Conservation (phyloP, 345 rosid genomes). For the Turritis glabra region DNA sequence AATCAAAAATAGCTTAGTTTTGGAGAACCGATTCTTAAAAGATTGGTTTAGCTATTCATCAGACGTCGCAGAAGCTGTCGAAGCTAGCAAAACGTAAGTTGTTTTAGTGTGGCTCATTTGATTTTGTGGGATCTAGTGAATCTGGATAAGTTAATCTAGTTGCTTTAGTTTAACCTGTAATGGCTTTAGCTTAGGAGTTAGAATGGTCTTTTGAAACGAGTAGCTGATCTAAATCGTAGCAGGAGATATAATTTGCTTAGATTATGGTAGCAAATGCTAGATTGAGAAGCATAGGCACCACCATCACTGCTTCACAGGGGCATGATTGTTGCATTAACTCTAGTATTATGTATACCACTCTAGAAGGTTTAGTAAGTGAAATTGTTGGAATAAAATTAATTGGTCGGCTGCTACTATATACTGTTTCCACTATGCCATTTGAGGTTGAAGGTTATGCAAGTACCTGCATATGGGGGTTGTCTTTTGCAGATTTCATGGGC, state of each 20-base stretch:
- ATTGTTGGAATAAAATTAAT: neutral
- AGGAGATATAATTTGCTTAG: constrained; percentile 8
- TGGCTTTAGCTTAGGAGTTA: constrained; percentile 11
- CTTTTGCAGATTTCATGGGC: constrained; percentile 77
- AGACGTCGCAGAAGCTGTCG: constrained; percentile 78
- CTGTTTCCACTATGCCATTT: neutral
- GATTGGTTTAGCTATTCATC: constrained; percentile 65
- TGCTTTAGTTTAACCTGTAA: neutral
- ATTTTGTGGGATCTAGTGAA: constrained; percentile 7
- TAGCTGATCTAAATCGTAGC: neutral
- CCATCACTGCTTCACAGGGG: neutral
- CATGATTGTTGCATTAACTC: neutral
- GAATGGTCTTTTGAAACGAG: neutral
- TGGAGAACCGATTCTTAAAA: too few species aligned
- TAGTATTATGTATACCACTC: neutral
- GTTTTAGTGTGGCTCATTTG: constrained; percentile 2
- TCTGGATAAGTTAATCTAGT: neutral
- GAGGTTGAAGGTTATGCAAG: constrained; percentile 11
- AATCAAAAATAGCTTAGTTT: too few species aligned
- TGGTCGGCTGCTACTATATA: neutral
- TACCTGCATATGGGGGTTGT: neutral
- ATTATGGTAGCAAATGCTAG: neutral
- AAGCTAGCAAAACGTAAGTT: constrained; percentile 78
- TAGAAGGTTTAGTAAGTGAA: neutral
- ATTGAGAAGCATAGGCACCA: constrained; percentile 1